phyloP scores from a whole-genome alignment of 2,329 filamentous ascomycete species.

The Polychaeton citri region DNA sequence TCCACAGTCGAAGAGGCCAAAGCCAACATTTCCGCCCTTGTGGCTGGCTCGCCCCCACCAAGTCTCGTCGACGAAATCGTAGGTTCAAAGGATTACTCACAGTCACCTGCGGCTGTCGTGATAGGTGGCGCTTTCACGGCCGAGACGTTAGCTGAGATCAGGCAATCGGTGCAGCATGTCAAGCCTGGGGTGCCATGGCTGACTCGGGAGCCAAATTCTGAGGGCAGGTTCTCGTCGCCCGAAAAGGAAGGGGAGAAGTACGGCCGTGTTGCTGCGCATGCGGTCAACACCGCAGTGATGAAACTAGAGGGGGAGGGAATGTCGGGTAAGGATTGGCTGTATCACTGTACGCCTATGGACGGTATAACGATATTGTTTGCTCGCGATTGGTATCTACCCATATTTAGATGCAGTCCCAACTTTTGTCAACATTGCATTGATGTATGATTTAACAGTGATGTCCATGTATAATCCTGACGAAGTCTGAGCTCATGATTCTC shows the following conservation, averaged over 20 bases:
- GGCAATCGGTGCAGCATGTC: background rate
- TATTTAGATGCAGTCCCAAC: too few species aligned
- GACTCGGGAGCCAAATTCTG: background rate
- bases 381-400: too few species aligned
- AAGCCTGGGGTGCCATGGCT: background rate
- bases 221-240: background rate
- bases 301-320: too few species aligned
- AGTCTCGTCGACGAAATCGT: background rate
- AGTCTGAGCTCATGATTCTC: too few species aligned
- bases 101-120: background rate
- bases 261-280: background rate
- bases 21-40: background rate
- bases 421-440: too few species aligned
- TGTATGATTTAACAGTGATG: too few species aligned
- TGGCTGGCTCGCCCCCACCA: background rate
- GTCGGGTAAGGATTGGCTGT: too few species aligned
- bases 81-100: background rate
- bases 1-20: background rate
- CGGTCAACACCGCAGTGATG: too few species aligned
- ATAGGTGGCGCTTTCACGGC: background rate
- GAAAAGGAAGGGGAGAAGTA: background rate
- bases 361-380: too few species aligned
- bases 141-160: background rate
- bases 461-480: too few species aligned
- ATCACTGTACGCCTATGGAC: too few species aligned